Evolutionary conservation across 169 alveolate genomes (phyloP).

Genomic region (Eimeria brunetti): DNA sequence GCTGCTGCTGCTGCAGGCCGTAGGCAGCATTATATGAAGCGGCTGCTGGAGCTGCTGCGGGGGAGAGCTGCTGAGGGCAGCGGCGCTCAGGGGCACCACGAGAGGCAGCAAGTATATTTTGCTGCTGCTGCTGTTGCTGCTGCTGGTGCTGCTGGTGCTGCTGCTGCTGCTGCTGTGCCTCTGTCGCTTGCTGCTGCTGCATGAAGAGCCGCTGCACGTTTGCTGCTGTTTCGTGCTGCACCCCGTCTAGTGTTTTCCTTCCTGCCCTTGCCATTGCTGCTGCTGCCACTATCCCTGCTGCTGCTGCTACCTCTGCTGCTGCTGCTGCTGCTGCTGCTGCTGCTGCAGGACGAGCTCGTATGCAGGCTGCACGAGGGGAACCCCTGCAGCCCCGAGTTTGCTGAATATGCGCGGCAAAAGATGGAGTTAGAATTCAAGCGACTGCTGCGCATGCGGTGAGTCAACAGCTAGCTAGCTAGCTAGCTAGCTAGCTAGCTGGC

Average conservation of each 20-base stretch:
- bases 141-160: slow-evolving; percentile 36
- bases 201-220: background rate
- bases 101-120: slow-evolving; percentile 15
- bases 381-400: slow-evolving; percentile 64
- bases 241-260: background rate
- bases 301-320: background rate
- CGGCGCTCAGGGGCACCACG: slow-evolving; percentile 48
- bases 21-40: slow-evolving; percentile 28
- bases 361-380: slow-evolving; percentile 59
- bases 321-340: slow-evolving; percentile 42
- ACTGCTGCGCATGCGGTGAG: slow-evolving; percentile 72
- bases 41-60: slow-evolving; percentile 39
- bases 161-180: slow-evolving; percentile 19
- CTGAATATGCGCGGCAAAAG: slow-evolving; percentile 55
- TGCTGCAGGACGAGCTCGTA: slow-evolving; percentile 60
- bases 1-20: slow-evolving; percentile 40
- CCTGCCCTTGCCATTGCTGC: background rate
- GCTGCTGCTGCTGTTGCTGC: slow-evolving; percentile 33
- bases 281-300: slow-evolving; percentile 14
- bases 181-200: slow-evolving; percentile 36
- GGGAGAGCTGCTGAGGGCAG: slow-evolving; percentile 38
- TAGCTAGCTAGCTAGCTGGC: background rate
- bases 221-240: background rate
- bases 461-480: no score
- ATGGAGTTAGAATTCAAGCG: slow-evolving; percentile 58